Evolutionary conservation across 768 basidiomycete genomes (phyloP), one percentile per base, ranked within the genome.

Genomic region (Zangia roseola): DNA sequence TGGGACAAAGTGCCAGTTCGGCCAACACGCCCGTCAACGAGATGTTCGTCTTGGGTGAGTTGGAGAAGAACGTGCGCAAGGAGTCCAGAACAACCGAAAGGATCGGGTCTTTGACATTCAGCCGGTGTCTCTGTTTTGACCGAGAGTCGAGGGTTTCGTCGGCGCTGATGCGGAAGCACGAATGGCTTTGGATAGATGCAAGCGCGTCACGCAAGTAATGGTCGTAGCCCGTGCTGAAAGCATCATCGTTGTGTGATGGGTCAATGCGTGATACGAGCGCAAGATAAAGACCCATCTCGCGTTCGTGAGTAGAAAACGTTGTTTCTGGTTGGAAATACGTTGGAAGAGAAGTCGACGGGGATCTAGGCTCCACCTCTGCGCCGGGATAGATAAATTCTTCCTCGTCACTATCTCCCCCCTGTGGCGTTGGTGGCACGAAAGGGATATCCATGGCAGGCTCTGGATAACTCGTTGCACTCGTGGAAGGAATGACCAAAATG

Each of bases 21-120:
- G 90, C 83, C 28, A 97, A 70, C 5, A 86, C 81, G 19, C 90
- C 90, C 4, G 91, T 97, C 53, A 98, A 68, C 0, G 88, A 87
- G 45, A 98, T 81, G 63, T 98, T 98, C 66, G 79, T 82, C 55
- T 94, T 88, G 12, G 94, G 84, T 0, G 86, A 76, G 55, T 95
- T 92, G 13, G 81, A 80, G 67, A 97, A 91, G 76, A 97, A 95
- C 50, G 74, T 75, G 43, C 87, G 72, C 28, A 95, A 65, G 25
- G 78, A 78, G 44, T 86, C 83, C 38, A 97, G 77, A 41, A 95
- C 61, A 21, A 79, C 70, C 3, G 82, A 79, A 17, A 94, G 71
- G 9, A 95, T 71, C 10, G 87, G 81, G 57, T 94, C 92, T 53
- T 83, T 82, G 47, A 86, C 78, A 54, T 86, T 84, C 25, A 97